phyloP scores from a whole-genome alignment of 768 basidiomycete genomes.

The Trametes elegans region DNA sequence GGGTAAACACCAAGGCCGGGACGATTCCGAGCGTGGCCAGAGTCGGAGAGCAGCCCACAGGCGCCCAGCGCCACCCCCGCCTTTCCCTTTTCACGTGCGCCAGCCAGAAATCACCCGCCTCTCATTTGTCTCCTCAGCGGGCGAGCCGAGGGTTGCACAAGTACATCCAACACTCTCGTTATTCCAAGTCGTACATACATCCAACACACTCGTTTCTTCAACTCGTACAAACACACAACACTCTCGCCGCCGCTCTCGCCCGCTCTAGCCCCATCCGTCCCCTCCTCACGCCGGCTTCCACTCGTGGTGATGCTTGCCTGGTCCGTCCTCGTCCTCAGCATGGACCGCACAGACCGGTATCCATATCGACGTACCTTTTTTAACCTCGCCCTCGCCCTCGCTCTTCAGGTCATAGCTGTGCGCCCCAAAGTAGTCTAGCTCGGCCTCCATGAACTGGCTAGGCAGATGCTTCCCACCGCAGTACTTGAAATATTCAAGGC shows the following conservation, averaged over 20 bases:
- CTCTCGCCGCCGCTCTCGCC: neutral
- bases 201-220: neutral
- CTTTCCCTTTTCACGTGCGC: slow-evolving; percentile 1
- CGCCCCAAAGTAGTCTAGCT: slow-evolving; percentile 25
- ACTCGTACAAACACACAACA: neutral
- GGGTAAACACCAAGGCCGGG: slow-evolving; percentile 1
- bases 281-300: slow-evolving; percentile 22
- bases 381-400: slow-evolving; percentile 21
- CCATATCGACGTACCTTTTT: slow-evolving; percentile 23
- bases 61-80: neutral
- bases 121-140: neutral
- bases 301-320: slow-evolving; percentile 25
- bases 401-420: slow-evolving; percentile 23
- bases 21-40: neutral
- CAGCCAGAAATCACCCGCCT: neutral
- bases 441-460: slow-evolving; percentile 24
- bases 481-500: slow-evolving; percentile 27
- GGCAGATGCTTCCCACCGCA: slow-evolving; percentile 21
- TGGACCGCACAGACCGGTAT: neutral
- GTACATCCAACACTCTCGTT: neutral
- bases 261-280: slow-evolving; percentile 13
- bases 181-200: too few relatives aligned
- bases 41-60: neutral
- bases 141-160: too few relatives aligned
- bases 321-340: neutral